These are phyloP conservation scores for Ophiosphaerella narmari DNA, from an alignment of 2,329 filamentous ascomycete species.

Conservation along the genomic window DNA sequence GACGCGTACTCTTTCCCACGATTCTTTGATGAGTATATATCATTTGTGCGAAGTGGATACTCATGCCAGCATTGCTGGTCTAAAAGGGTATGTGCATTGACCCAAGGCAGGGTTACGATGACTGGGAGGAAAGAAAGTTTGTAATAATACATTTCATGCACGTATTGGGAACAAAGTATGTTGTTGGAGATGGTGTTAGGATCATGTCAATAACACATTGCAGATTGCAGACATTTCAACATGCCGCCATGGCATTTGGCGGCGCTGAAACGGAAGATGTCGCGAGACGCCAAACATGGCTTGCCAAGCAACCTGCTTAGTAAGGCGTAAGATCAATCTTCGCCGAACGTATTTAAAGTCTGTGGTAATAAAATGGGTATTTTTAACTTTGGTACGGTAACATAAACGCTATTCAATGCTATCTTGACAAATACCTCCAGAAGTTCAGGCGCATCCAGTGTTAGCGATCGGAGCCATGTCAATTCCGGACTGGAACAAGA, in stretches of 20 bases:
- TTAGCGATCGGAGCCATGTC: too few species aligned
- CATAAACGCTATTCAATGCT: slow-evolving; percentile 32
- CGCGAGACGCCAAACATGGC: slow-evolving; percentile 13
- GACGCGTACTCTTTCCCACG: slow-evolving; percentile 7
- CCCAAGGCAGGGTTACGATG: neutral
- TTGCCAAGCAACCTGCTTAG: slow-evolving; percentile 16
- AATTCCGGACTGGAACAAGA: neutral
- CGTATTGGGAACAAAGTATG: neutral
- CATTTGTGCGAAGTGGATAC: slow-evolving; percentile 12
- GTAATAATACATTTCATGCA: neutral
- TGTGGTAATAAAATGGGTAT: slow-evolving; percentile 18
- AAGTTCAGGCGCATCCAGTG: too few species aligned
- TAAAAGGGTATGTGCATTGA: slow-evolving; percentile 4
- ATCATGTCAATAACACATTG: neutral
- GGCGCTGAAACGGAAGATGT: slow-evolving; percentile 24
- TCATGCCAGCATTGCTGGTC: slow-evolving; percentile 35
- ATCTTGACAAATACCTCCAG: neutral
- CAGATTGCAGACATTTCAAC: neutral
- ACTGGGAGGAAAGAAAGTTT: neutral
- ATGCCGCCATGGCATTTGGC: slow-evolving; percentile 4
- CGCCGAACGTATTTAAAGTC: too few species aligned
- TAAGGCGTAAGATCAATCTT: neutral
- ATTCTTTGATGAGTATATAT: slow-evolving; percentile 19
- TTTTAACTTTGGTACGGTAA: slow-evolving; percentile 23
- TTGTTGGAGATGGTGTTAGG: neutral